Evolutionary conservation across 306 rosid genomes (phyloP).

Genomic region (Vigna unguiculata): DNA sequence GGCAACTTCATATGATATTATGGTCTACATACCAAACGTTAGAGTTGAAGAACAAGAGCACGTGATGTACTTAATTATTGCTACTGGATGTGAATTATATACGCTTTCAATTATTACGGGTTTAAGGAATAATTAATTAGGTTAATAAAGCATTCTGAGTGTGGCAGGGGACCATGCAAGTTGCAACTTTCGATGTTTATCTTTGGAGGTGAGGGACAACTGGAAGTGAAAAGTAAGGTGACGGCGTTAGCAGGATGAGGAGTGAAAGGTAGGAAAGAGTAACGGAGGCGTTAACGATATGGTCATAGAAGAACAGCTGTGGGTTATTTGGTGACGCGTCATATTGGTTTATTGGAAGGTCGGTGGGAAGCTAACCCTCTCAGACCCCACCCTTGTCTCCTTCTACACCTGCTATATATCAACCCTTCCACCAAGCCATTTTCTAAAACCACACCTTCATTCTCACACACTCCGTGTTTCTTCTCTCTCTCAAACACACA

Average conservation of each 20-base stretch:
- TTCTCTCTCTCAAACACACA: too few relatives aligned
- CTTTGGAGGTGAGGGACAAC: conserved; percentile 9
- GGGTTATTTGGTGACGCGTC: conserved; percentile 48
- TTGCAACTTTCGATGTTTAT: conserved; percentile 2
- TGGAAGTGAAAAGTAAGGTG: neutral
- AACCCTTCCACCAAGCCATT: neutral
- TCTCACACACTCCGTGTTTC: neutral
- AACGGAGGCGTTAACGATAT: conserved; percentile 37
- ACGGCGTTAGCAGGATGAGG: conserved; percentile 35
- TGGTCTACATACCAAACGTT: neutral
- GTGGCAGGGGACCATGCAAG: neutral
- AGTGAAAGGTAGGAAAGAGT: neutral
- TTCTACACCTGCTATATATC: conserved; percentile 42
- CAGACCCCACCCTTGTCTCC: conserved; percentile 37
- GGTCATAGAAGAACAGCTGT: conserved; percentile 45
- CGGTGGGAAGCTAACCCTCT: conserved; percentile 41
- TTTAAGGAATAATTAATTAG: neutral
- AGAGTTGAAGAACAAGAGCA: conserved; percentile 12
- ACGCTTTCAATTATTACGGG: conserved; percentile 7
- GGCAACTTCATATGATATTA: conserved; percentile 27
- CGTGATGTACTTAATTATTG: conserved; percentile 36
- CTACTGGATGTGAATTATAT: neutral
- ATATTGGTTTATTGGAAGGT: conserved; percentile 22
- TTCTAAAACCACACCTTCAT: neutral
- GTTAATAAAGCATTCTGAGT: neutral